These are phyloP conservation scores for Lobosporangium transversale DNA, from an alignment of 192 early-diverging fungal genomes.

Conservation along the genomic window DNA sequence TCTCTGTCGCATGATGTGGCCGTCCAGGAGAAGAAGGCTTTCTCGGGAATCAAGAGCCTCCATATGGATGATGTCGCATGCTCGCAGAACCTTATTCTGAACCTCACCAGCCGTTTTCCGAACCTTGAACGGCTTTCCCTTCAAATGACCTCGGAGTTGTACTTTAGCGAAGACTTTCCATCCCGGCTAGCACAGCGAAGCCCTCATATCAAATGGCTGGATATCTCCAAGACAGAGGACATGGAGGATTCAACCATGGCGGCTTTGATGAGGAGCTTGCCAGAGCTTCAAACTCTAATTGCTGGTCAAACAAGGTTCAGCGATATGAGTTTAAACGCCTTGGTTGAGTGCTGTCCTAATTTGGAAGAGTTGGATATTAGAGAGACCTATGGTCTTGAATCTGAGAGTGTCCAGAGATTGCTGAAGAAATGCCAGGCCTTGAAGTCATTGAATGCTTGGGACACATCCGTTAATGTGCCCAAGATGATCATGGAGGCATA, in stretches of 20 bases:
- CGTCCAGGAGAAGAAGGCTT: not conserved
- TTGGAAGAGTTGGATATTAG: slow-evolving; percentile 14
- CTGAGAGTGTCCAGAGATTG: slow-evolving; percentile 7
- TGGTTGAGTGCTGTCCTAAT: slow-evolving; percentile 9
- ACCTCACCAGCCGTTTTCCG: slow-evolving; percentile 19
- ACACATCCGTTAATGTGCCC: not conserved
- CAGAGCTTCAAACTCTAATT: slow-evolving; percentile 3
- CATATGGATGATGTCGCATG: slow-evolving; percentile 15
- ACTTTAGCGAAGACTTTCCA: slow-evolving; percentile 5
- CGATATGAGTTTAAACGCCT: slow-evolving; percentile 8
- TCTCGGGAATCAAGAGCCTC: slow-evolving; percentile 10
- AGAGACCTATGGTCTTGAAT: slow-evolving; percentile 8
- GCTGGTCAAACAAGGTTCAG: slow-evolving; percentile 12
- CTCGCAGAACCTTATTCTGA: slow-evolving; percentile 8
- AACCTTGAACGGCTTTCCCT: slow-evolving; percentile 3
- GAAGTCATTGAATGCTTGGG: slow-evolving; percentile 15
- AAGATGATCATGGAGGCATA: slow-evolving; percentile 23
- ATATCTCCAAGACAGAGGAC: slow-evolving; percentile 11
- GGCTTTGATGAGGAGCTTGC: slow-evolving; percentile 5
- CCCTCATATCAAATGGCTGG: slow-evolving; percentile 17
- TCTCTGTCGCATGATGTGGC: not conserved
- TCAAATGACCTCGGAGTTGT: slow-evolving; percentile 1
- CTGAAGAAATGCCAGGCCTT: slow-evolving; percentile 2
- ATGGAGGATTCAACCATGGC: slow-evolving; percentile 26
- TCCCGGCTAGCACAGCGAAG: slow-evolving; percentile 1